Conservation (phyloP, 2,329 filamentous ascomycete species). For the Sclerotiophoma versabilis region DNA sequence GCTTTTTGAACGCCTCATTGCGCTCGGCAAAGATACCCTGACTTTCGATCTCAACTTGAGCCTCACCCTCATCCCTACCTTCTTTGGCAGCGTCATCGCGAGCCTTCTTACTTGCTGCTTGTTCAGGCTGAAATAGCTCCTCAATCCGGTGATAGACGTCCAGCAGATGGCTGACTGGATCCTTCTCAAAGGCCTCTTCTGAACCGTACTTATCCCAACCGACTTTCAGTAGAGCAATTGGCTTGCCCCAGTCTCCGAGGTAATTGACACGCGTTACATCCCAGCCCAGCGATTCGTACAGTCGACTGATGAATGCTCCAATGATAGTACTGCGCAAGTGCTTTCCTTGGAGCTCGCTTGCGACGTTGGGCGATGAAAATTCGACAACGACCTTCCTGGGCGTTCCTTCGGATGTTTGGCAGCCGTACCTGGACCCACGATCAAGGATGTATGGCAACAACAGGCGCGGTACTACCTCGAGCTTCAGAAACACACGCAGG, state of each 20-base stretch:
- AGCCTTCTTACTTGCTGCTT: conserved; percentile 64
- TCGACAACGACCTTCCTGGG: conserved; percentile 69
- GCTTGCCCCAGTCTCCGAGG: conserved; percentile 73
- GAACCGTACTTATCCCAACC: conserved; percentile 72
- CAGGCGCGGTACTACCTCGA: conserved; percentile 62
- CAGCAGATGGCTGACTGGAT: conserved; percentile 75
- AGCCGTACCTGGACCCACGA: conserved; percentile 64
- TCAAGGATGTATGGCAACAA: conserved; percentile 69
- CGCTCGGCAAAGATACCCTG: conserved; percentile 42
- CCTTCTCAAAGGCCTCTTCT: conserved; percentile 66
- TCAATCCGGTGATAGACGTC: conserved; percentile 74
- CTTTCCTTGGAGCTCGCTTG: conserved; percentile 72
- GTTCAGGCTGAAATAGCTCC: conserved; percentile 63
- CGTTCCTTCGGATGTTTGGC: conserved; percentile 57
- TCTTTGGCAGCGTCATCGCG: conserved; percentile 59
- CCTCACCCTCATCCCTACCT: conserved; percentile 54
- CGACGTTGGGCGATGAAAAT: conserved; percentile 78
- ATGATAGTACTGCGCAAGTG: conserved; percentile 73
- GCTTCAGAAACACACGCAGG: conserved; percentile 72
- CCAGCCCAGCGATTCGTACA: conserved; percentile 67
- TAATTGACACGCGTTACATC: conserved; percentile 70
- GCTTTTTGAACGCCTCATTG: conserved; percentile 69
- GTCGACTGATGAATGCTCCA: conserved; percentile 66
- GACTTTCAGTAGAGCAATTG: conserved; percentile 67
- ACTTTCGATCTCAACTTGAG: conserved; percentile 38